Evolutionary conservation across 2,329 filamentous ascomycete species (phyloP).

Genomic region (Lasiodiplodia gonubiensis): DNA sequence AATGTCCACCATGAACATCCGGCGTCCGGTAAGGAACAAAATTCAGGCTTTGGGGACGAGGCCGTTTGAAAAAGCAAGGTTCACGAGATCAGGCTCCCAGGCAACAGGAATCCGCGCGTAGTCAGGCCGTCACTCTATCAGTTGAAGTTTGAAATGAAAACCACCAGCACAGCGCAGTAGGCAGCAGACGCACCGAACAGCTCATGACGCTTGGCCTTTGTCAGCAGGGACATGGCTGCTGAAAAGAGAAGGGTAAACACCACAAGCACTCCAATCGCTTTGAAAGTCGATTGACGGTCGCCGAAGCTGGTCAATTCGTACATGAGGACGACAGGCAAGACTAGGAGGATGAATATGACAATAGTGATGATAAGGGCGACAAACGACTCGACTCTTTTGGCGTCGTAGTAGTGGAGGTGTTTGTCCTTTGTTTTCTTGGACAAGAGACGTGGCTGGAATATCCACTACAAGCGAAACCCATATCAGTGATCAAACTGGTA

Average conservation of each 20-base stretch:
- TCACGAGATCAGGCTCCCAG: background rate
- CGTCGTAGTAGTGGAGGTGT: conserved; percentile 45
- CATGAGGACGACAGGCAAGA: conserved; percentile 49
- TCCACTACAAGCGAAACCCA: conserved; percentile 35
- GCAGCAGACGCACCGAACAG: conserved; percentile 47
- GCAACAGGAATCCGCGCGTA: background rate
- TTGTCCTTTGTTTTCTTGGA: conserved; percentile 44
- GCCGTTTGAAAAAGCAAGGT: background rate
- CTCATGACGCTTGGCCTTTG: conserved; percentile 45
- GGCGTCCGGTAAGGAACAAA: background rate
- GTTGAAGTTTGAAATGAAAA: conserved; percentile 48
- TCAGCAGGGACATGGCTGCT: conserved; percentile 44
- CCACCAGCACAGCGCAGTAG: conserved; percentile 48
- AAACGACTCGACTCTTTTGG: conserved; percentile 46
- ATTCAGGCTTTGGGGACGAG: background rate
- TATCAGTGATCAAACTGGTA: background rate
- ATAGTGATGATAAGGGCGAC: conserved; percentile 51
- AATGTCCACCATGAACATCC: conserved; percentile 3
- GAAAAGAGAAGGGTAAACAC: conserved; percentile 47
- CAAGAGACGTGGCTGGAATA: conserved; percentile 49
- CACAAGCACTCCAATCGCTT: conserved; percentile 50
- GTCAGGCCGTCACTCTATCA: background rate
- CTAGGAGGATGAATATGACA: conserved; percentile 51
- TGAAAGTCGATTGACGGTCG: conserved; percentile 41
- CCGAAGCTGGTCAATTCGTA: conserved; percentile 44